Evolutionary conservation across 148 eudicot species (phyloP), one percentile per base, ranked within the genome.

Genomic region (Vaccinium corymbosum): DNA sequence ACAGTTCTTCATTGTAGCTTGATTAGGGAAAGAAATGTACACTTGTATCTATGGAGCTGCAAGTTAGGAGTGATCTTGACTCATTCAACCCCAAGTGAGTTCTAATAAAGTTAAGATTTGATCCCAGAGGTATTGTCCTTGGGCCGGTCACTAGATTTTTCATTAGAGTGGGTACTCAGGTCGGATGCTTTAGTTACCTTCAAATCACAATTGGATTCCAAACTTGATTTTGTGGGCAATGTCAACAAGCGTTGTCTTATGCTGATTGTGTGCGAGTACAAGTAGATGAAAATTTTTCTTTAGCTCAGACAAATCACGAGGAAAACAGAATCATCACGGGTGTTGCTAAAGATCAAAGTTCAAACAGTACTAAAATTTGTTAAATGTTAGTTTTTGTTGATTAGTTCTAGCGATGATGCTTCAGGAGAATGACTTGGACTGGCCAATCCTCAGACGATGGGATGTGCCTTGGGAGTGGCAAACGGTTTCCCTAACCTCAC

Each of bases 391-490:
- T 16, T 74, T 76, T 35, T 61, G 66, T 72, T 73, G 42, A 56
- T n/a, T 17, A 17, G 42, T 80, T 35, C 59, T 61, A 51, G 77
- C 22, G 15, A 81, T 85, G 78, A 48, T 85, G 50, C 72, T 84
- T 77, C 84, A 93, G 96, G 93, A 76, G 14, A 78, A 79, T 74
- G 89, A 75, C 82, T 79, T 85, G 82, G 85, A 85, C 51, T 94
- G 97, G 98, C 95, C 89, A 25, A 92, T 97, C 38, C 86, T 97
- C 78, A 88, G 87, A 90, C 91, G 96, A 3, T 97, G 98, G 98
- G 91, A 97, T 84, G 98, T 97, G 78, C 99, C 99, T 52, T 97
- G 99, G 99, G 93, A 97, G 73, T 95, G 99, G 99, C 95, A 97
- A 85, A 97, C 99, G 8, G 87, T 95, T 85, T 92, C 96, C 49